A percentile compares a stretch with the other conserved stretches of the same genome.
phyloP scores from a whole-genome alignment of 768 basidiomycete genomes.

The Mycena vulgaris region DNA sequence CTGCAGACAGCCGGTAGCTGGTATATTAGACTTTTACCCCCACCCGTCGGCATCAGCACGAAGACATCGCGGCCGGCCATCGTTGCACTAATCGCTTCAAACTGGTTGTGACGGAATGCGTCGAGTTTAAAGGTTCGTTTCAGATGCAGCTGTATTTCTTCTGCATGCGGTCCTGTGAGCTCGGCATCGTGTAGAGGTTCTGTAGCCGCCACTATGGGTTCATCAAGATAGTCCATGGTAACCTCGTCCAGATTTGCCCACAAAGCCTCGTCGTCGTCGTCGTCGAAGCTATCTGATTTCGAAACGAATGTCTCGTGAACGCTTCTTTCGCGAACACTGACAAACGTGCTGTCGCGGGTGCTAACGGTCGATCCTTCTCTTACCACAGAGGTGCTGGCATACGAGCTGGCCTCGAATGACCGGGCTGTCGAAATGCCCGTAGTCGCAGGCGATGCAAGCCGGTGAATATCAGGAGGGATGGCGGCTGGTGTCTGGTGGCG shows the following conservation, averaged over 20 bases:
- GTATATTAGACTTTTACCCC: constrained; percentile 91
- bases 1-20: constrained; percentile 92
- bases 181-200: constrained; percentile 25
- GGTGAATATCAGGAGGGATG: not conserved
- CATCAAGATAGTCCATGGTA: constrained; percentile 46
- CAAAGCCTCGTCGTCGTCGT: constrained; percentile 60
- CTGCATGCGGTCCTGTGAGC: constrained; percentile 34
- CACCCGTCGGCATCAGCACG: constrained; percentile 97
- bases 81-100: constrained; percentile 87
- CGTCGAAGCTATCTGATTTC: constrained; percentile 29
- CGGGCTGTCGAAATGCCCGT: not conserved
- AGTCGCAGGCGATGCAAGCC: constrained; percentile 4
- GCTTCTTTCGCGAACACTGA: constrained; percentile 21
- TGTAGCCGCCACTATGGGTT: constrained; percentile 38
- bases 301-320: constrained; percentile 7
- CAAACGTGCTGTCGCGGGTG: constrained; percentile 9
- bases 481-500: constrained; percentile 22
- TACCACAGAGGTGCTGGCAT: constrained; percentile 14
- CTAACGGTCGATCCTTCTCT: constrained; percentile 6
- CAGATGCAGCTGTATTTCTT: constrained; percentile 71
- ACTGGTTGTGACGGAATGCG: constrained; percentile 86
- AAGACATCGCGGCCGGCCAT: constrained; percentile 90
- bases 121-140: constrained; percentile 73
- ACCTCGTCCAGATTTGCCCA: constrained; percentile 65
- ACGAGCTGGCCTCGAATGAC: constrained; percentile 14